Evolutionary conservation across 2,329 filamentous ascomycete species (phyloP).

Genomic region (Chaetomium globosum): DNA sequence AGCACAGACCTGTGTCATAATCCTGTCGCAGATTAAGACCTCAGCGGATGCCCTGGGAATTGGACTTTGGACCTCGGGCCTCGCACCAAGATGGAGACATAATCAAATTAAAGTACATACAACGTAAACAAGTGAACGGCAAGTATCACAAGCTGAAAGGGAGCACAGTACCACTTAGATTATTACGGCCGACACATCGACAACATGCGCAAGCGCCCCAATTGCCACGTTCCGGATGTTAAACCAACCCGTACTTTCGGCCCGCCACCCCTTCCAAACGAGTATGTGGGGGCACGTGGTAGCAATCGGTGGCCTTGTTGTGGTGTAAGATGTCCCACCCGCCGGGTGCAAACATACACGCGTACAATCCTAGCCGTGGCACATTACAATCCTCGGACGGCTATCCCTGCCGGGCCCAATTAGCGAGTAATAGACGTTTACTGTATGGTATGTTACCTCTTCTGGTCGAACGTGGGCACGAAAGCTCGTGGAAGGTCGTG

Average conservation of each 20-base stretch:
- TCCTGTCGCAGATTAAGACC: too few relatives aligned
- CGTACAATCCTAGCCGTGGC: not conserved
- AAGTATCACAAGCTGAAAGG: not conserved
- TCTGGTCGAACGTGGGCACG: too few relatives aligned
- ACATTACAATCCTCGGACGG: not conserved
- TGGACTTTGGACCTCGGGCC: too few relatives aligned
- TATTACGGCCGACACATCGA: not conserved
- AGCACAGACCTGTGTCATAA: too few relatives aligned
- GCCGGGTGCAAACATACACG: not conserved
- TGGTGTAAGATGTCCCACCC: not conserved
- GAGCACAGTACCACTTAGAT: not conserved
- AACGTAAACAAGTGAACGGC: not conserved
- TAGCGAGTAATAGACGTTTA: not conserved
- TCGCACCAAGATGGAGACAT: not conserved
- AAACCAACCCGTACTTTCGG: not conserved
- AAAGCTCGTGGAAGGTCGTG: too few relatives aligned
- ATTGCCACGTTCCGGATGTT: not conserved
- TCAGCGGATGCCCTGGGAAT: too few relatives aligned
- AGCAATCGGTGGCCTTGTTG: not conserved
- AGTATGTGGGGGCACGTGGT: not conserved
- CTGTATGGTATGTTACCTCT: not conserved
- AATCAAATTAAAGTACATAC: not conserved
- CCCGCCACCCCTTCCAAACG: not conserved
- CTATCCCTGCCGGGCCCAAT: too few relatives aligned
- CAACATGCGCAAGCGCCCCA: not conserved